Base-by-base conservation (phyloP, 495 filamentous ascomycete genomes). In the Amniculicola lignicola region DNA sequence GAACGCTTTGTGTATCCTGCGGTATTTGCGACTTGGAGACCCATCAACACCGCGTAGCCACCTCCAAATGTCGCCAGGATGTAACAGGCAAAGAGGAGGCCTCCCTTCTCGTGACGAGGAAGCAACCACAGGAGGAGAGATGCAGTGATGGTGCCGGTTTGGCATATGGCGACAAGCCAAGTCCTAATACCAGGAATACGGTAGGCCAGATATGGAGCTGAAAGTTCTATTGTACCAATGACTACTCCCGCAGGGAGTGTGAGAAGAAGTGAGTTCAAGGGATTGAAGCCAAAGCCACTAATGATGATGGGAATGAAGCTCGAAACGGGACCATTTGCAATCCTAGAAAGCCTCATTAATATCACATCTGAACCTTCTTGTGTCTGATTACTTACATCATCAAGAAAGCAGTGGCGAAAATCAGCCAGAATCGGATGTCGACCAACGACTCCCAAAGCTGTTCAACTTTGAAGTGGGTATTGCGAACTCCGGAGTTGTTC, bases 381-480 rank as follows among this genome's bases (percentile, higher is more conserved):
- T n/a, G n/a, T n/a, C n/a, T n/a, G n/a, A n/a, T n/a, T n/a, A n/a
- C n/a, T n/a, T n/a, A n/a, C 71, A 72, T 73, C 43, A 66, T 67
- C 6, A 72, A 60, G 48, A 76, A 64, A 0, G 74, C 69, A 10
- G 71, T 69, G 46, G 54, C 43, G 44, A 66, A 66, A 12, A 69
- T 41, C 22, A 75, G 63, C 71, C 73, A 78, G 44, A 74, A 69
- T 57, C 72, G 71, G 24, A 69, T 51, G 48, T 78, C 75, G 14
- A 68, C n/a, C 2, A 75, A 46, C 10, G 72, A 67, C 53, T 80
- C 77, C 12, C 65, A 57, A 23, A 78, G 70, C 48, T 80, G 77
- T 1, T 25, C 55, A 3, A 45, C 7, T 41, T 68, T 68, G 48
- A 61, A 68, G 31, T 68, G 65, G 7, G 61, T 68, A 39, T 68